Percentiles rank a stretch among this genome's conserved stretches.
Conservation (phyloP, 176 grass and related monocot genomes). For the Aegilops tauschii region DNA sequence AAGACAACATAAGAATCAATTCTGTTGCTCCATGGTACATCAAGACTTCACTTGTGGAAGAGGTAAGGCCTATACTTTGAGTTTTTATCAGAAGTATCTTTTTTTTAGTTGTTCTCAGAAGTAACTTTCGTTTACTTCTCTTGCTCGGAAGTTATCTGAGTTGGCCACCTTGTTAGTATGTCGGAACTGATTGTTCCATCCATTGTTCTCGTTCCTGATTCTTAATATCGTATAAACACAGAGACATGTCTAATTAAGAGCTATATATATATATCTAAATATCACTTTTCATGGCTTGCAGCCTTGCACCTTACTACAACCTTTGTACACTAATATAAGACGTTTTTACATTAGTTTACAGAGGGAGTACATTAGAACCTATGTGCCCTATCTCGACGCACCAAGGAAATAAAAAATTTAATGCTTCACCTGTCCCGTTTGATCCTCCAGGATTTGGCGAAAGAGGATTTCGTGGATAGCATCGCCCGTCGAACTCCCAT, state of each 20-base stretch:
- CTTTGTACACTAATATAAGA: no score
- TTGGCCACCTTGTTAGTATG: neutral
- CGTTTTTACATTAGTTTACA: no score
- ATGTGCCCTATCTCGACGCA: neutral
- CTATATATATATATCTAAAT: neutral
- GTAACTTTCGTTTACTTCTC: neutral
- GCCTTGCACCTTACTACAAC: neutral
- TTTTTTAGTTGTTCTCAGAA: neutral
- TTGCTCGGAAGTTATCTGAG: neutral
- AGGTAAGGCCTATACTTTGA: slow-evolving; percentile 21
- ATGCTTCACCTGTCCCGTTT: neutral
- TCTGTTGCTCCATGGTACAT: slow-evolving; percentile 91
- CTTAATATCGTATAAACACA: neutral
- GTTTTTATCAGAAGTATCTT: neutral
- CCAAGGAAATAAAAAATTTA: slow-evolving; percentile 5
- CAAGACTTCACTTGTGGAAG: slow-evolving; percentile 66
- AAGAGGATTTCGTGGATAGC: slow-evolving; percentile 47
- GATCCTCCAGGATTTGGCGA: slow-evolving; percentile 41
- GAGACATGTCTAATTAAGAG: neutral
- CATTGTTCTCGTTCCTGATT: neutral
- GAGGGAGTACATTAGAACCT: neutral
- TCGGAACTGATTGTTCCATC: neutral
- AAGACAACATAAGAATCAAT: slow-evolving; percentile 79
- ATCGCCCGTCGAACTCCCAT: slow-evolving; percentile 58
- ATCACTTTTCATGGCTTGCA: neutral